Base-by-base conservation (phyloP, 2,329 filamentous ascomycete genomes). In the Mycosphaerella arachidis region DNA sequence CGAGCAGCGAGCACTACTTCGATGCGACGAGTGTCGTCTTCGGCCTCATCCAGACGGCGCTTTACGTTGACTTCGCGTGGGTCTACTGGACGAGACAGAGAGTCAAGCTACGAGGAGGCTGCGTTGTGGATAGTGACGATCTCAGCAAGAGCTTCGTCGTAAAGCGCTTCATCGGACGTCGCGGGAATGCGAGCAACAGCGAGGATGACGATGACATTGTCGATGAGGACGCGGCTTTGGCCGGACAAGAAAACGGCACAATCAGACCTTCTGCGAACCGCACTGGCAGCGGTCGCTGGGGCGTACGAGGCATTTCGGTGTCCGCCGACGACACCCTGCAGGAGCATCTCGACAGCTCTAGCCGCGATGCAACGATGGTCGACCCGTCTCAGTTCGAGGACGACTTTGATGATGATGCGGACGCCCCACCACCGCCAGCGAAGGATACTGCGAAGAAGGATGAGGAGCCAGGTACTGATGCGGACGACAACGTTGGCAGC, bases 21-120 rank as follows among this genome's bases (percentile, higher is more conserved):
- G 64, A 68, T 35, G 81, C 85, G 3, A 84, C 93, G 9, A 87
- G 90, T 7, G 85, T 94, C 72, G 84, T 95, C 62, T 97, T 96
- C 70, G 93, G 93, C 58, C 78, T 95, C 61, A 80, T 97, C 29
- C 93, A 97, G 78, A 97, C 92, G 0, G 86, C 89, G 1, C 84
- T 97, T 48, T 97, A 97, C 75, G 74, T 92, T 67, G 93, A 97
- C 76, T 97, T 97, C 73, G 92, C 91, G 37, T 97, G 92, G 92
- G 92, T 97, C 1, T 97, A 97, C 80, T 97, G 90, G 79, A 90
- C 89, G 10, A 85, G 93, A 64, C 93, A 97, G 78, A 86, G 92
- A 59, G 92, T 97, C 71, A 97, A 97, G 86, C 86, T 97, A 16
- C 85, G 93, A 63, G 87, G 86, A 66, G 93, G 93, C 48, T 91